Evolutionary conservation across 805 yeast genomes (phyloP).

Genomic region (Pichia thaimueangensis): DNA sequence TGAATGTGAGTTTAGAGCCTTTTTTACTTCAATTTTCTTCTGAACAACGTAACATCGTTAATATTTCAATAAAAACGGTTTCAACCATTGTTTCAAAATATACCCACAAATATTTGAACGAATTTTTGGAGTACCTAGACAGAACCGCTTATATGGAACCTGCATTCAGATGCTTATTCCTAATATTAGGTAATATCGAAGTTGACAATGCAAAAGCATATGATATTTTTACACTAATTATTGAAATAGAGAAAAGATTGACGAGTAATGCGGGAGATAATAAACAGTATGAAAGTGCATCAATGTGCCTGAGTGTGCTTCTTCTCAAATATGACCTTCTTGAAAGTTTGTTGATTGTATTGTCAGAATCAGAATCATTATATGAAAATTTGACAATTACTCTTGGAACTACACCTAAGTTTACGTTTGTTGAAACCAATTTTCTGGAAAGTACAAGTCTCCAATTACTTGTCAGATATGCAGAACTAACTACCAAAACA

Average conservation of each 20-base stretch:
- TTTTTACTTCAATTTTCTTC: conserved; percentile 29
- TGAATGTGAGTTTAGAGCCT: conserved; percentile 32
- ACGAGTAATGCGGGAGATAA: conserved; percentile 11
- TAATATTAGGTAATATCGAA: conserved; percentile 8
- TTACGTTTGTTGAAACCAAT: conserved; percentile 15
- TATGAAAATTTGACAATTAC: conserved; percentile 17
- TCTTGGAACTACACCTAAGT: conserved; percentile 27
- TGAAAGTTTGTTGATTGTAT: conserved; percentile 11
- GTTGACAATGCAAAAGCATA: conserved; percentile 7
- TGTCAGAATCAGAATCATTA: conserved; percentile 12
- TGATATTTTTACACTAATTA: conserved; percentile 3
- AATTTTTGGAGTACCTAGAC: conserved; percentile 27
- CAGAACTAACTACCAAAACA: conserved; percentile 21
- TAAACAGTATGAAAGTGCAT: conserved; percentile 18
- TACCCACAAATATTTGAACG: conserved; percentile 32
- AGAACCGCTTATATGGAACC: conserved; percentile 4
- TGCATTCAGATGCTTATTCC: conserved; percentile 12
- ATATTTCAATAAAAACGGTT: conserved; percentile 46
- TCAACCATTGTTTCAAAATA: conserved; percentile 43
- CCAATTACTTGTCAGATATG: conserved; percentile 16
- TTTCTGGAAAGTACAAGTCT: conserved; percentile 12
- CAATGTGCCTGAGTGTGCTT: conserved; percentile 23
- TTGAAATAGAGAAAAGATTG: conserved; percentile 2
- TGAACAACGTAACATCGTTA: conserved; percentile 29
- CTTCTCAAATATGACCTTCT: conserved; percentile 15